Evolutionary conservation across 108 stramenopile species (phyloP), one percentile per base, ranked within the genome.

Genomic region (Pinguiococcus pyrenoidosus): DNA sequence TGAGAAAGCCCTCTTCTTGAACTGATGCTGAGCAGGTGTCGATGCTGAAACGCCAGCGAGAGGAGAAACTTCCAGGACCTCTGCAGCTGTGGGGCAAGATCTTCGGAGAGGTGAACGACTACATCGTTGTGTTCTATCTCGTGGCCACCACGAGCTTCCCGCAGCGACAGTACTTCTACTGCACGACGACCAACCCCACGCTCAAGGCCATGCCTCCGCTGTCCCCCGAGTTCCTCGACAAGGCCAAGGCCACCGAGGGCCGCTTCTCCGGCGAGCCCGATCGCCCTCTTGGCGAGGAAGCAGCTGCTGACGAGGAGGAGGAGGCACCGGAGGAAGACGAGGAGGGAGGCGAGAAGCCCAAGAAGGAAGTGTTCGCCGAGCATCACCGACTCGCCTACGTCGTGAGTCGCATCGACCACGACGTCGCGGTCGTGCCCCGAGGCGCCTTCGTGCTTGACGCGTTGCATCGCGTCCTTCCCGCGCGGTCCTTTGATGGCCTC

Each of bases 1-100:
- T n/a, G n/a, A n/a, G n/a, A n/a, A n/a, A n/a, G n/a, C n/a, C n/a
- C n/a, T n/a, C n/a, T n/a, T n/a, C n/a, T n/a, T n/a, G n/a, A n/a
- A n/a, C n/a, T n/a, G n/a, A n/a, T n/a, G n/a, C n/a, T n/a, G n/a
- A n/a, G n/a, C n/a, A n/a, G n/a, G n/a, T n/a, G n/a, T n/a, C 25
- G 35, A 40, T 41, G 62, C 14, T 29, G 4, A 17, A 35, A 45
- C 43, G 18, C 46, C 35, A 5, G 52, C 46, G 25, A 45, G 58
- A 51, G 61, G 64, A 43, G 59, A 68, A 47, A 39, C 28, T 37
- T 42, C 49, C 37, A 25, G 24, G 46, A 5, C 1, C 28, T 3
- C 40, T 67, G 10, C 0, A 1, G 4, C 55, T 67, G 26, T 67
- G 66, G 66, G 66, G 66, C 17, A 45, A 46, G 18, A 28, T 67